Percentiles rank a stretch among this genome's conserved stretches.
Evolutionary conservation across 768 basidiomycete genomes (phyloP).

Genomic region (Panaeolus cyanescens): DNA sequence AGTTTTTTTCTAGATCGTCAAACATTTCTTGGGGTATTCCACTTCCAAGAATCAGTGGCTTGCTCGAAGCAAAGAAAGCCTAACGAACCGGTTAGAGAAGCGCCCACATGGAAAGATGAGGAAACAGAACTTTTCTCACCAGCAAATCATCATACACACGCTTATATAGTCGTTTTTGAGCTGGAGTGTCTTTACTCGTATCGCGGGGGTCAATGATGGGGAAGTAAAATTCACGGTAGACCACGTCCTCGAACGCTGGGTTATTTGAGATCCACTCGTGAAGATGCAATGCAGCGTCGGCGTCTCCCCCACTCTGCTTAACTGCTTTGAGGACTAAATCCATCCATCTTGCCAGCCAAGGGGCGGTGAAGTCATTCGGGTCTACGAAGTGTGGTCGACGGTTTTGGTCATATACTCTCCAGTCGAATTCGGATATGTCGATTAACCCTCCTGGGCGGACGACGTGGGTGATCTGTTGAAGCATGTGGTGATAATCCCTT

Average conservation of each 20-base stretch:
- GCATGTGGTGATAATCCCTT: constrained; percentile 61
- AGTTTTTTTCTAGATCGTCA: constrained; percentile 54
- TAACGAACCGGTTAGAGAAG: constrained; percentile 22
- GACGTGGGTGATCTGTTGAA: constrained; percentile 67
- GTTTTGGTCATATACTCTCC: constrained; percentile 52
- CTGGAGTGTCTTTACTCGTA: constrained; percentile 36
- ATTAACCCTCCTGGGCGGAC: constrained; percentile 73
- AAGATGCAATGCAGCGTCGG: constrained; percentile 64
- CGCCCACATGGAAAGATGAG: background rate
- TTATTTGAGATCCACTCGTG: constrained; percentile 58
- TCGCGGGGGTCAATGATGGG: constrained; percentile 51
- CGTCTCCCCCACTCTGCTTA: constrained; percentile 56
- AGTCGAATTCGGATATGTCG: constrained; percentile 70
- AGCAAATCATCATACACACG: constrained; percentile 56
- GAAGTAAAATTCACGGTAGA: constrained; percentile 62
- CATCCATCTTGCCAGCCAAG: constrained; percentile 70
- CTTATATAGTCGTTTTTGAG: constrained; percentile 39
- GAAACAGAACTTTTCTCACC: constrained; percentile 31
- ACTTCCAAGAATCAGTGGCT: constrained; percentile 65
- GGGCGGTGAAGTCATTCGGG: constrained; percentile 42
- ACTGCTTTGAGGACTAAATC: constrained; percentile 53
- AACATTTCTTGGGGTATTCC: constrained; percentile 59
- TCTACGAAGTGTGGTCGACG: constrained; percentile 43
- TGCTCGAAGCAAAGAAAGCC: constrained; percentile 65
- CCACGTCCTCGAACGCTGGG: constrained; percentile 58